Percentiles rank a stretch among this genome's conserved stretches.
These are phyloP conservation scores for Mesembryanthemum crystallinum DNA, from an alignment of 148 eudicot species.

Conservation along the genomic window DNA sequence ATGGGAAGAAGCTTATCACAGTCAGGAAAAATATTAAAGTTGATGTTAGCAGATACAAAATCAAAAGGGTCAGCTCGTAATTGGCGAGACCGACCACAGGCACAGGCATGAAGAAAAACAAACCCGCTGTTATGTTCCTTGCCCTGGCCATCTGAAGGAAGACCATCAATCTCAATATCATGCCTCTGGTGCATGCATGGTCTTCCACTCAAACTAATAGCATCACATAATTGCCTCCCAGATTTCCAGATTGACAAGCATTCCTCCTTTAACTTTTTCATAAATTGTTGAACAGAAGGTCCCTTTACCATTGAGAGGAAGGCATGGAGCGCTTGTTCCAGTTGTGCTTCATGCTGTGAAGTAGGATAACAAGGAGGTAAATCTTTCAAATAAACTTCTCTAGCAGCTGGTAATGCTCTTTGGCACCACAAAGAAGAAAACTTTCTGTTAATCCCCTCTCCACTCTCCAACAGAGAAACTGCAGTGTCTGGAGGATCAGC, in stretches of 20 bases:
- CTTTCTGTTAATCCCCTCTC: constrained; percentile 55
- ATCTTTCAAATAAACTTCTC: constrained; percentile 68
- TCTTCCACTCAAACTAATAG: constrained; percentile 88
- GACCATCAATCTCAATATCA: constrained; percentile 36
- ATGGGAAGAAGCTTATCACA: constrained; percentile 82
- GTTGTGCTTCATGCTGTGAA: constrained; percentile 60
- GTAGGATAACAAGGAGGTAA: constrained; percentile 79
- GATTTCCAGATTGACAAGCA: constrained; percentile 75
- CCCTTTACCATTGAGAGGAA: constrained; percentile 85
- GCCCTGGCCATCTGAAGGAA: constrained; percentile 32
- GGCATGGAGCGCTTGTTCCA: constrained; percentile 66
- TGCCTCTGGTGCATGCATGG: constrained; percentile 87
- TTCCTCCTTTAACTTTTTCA: constrained; percentile 69
- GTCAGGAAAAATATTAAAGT: constrained; percentile 51
- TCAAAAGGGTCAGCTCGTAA: constrained; percentile 79
- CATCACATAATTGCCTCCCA: constrained; percentile 90
- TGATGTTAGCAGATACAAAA: constrained; percentile 73
- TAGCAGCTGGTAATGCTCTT: constrained; percentile 74
- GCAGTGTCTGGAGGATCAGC: constrained; percentile 56
- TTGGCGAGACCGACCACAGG: constrained; percentile 84
- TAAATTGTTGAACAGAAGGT: constrained; percentile 57
- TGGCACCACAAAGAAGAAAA: constrained; percentile 81
- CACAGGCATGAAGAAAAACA: constrained; percentile 95
- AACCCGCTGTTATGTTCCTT: constrained; percentile 76
- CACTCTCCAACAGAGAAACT: constrained; percentile 53